Percentiles rank a stretch among this genome's conserved stretches.
These are phyloP conservation scores for Magnaporthiopsis incrustans DNA, from an alignment of 2,329 filamentous ascomycete species.

Conservation along the genomic window DNA sequence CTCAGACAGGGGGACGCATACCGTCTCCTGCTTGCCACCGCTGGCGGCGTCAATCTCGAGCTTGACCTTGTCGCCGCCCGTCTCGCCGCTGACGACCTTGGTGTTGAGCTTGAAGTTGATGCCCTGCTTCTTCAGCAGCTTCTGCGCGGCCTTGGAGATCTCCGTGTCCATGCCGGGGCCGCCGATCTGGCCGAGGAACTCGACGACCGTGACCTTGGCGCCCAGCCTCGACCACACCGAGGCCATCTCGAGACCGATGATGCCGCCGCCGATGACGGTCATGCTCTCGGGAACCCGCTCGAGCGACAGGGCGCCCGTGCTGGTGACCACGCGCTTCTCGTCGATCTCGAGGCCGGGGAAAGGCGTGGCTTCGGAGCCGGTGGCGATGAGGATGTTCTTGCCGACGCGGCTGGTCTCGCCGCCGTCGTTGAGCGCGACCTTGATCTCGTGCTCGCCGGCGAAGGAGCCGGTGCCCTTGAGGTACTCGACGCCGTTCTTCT, in stretches of 20 bases:
- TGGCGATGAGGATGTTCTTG: constrained; percentile 98
- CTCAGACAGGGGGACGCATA: constrained; percentile 34
- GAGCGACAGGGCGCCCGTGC: constrained; percentile 86
- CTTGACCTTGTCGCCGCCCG: constrained; percentile 67
- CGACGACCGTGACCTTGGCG: constrained; percentile 90
- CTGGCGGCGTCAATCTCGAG: constrained; percentile 87
- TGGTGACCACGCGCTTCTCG: constrained; percentile 95
- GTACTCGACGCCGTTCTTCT: constrained; percentile 99
- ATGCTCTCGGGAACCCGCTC: constrained; percentile 91
- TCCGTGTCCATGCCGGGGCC: constrained; percentile 96
- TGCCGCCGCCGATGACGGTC: constrained; percentile 95
- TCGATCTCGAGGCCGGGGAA: constrained; percentile 95
- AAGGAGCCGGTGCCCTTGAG: constrained; percentile 89
- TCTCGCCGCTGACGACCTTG: constrained; percentile 85
- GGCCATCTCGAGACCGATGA: constrained; percentile 97
- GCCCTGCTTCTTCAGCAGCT: constrained; percentile 91
- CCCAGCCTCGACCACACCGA: constrained; percentile 96
- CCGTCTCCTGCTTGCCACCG: constrained; percentile 88
- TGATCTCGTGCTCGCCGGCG: constrained; percentile 81
- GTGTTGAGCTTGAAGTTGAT: constrained; percentile 98
- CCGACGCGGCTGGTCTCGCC: constrained; percentile 79
- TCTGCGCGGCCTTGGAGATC: constrained; percentile 84
- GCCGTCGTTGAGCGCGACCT: constrained; percentile 82
- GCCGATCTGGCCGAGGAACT: constrained; percentile 93
- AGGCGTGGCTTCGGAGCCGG: constrained; percentile 87